phyloP scores from a whole-genome alignment of 2,329 filamentous ascomycete species.

The Sclerotinia glacialis region DNA sequence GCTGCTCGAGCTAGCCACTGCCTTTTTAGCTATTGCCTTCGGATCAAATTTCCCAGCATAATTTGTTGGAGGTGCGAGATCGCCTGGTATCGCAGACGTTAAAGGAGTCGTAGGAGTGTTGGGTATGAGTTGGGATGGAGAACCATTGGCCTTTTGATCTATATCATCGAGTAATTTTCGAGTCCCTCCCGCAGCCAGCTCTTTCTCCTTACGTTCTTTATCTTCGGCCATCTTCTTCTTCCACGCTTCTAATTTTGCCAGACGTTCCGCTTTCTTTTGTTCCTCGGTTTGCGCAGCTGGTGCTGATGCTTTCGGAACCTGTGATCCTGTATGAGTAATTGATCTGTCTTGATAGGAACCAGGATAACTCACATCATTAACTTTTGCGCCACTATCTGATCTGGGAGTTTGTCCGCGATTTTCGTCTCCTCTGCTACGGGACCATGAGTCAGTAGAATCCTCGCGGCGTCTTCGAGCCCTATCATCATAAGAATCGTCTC shows the following conservation, averaged over 20 bases:
- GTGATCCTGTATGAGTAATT: conserved; percentile 30
- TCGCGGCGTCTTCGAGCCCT: conserved; percentile 62
- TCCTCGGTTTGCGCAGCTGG: conserved; percentile 59
- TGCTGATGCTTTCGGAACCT: conserved; percentile 55
- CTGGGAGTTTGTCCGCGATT: conserved; percentile 55
- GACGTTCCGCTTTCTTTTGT: conserved; percentile 74
- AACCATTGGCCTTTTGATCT: conserved; percentile 62
- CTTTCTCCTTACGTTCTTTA: conserved; percentile 69
- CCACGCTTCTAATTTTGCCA: conserved; percentile 84
- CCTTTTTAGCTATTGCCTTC: conserved; percentile 80
- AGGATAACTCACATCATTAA: conserved; percentile 54
- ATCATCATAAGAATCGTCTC: conserved; percentile 68
- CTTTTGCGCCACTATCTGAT: conserved; percentile 46
- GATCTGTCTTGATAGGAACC: background rate
- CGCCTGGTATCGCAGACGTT: conserved; percentile 44
- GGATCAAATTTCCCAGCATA: conserved; percentile 83
- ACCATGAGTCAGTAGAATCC: conserved; percentile 67
- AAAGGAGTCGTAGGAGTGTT: conserved; percentile 52
- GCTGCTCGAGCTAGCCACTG: conserved; percentile 56
- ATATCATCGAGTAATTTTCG: conserved; percentile 69
- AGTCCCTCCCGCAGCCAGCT: conserved; percentile 62
- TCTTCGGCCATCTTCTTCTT: conserved; percentile 81
- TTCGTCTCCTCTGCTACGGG: conserved; percentile 64
- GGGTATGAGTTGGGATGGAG: conserved; percentile 47
- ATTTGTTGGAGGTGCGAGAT: conserved; percentile 52